Evolutionary conservation across 768 basidiomycete genomes (phyloP).

Genomic region (Calocybe indica): DNA sequence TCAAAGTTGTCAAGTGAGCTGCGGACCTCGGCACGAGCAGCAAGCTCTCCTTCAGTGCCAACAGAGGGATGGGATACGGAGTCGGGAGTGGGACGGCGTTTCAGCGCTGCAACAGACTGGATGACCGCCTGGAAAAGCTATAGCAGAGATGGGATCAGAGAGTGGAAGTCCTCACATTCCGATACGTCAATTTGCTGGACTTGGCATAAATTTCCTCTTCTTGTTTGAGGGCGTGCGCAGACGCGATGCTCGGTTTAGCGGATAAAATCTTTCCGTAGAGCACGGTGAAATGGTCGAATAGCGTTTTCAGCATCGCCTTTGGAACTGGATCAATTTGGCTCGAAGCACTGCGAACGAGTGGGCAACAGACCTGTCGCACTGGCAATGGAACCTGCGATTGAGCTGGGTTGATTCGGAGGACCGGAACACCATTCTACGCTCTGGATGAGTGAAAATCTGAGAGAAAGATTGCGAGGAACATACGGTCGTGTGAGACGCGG

Average conservation of each 20-base stretch:
- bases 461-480: slow-evolving; percentile 2
- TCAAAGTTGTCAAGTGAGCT: slow-evolving; percentile 47
- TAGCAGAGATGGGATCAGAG: neutral
- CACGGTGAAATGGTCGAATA: slow-evolving; percentile 67
- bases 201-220: slow-evolving; percentile 76
- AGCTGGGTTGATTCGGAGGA: slow-evolving; percentile 60
- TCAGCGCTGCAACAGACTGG: slow-evolving; percentile 42
- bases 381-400: slow-evolving; percentile 68
- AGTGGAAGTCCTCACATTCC: slow-evolving; percentile 48
- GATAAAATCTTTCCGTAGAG: slow-evolving; percentile 58
- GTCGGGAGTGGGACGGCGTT: slow-evolving; percentile 48
- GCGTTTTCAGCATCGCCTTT: slow-evolving; percentile 67
- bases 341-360: neutral
- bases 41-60: slow-evolving; percentile 66
- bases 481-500: slow-evolving; percentile 31
- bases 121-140: slow-evolving; percentile 37
- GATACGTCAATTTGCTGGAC: slow-evolving; percentile 75
- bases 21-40: slow-evolving; percentile 46
- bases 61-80: slow-evolving; percentile 63
- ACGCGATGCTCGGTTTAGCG: slow-evolving; percentile 53
- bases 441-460: no score
- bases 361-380: slow-evolving; percentile 57
- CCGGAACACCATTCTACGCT: slow-evolving; percentile 51
- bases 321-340: slow-evolving; percentile 5
- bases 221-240: slow-evolving; percentile 76